These are phyloP conservation scores for Russula sp. DNA, from an alignment of 768 basidiomycete species.

Conservation along the genomic window DNA sequence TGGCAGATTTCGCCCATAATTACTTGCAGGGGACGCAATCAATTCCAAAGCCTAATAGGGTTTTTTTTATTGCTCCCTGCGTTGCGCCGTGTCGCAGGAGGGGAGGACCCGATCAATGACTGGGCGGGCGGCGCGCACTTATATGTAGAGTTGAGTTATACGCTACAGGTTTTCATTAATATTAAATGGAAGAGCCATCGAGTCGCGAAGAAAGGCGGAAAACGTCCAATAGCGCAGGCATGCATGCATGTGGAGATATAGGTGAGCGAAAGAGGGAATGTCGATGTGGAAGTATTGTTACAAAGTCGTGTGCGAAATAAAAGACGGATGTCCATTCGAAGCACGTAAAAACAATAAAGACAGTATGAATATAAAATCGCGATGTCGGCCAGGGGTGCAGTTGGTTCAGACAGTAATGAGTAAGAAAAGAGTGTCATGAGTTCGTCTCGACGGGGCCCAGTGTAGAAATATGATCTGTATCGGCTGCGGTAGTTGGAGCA, in stretches of 20 bases:
- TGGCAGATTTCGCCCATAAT: not conserved
- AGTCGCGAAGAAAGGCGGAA: not conserved
- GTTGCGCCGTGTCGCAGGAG: not conserved
- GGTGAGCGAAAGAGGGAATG: not conserved
- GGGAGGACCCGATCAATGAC: not conserved
- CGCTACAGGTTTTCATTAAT: constrained; percentile 4
- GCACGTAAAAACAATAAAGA: not conserved
- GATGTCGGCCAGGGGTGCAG: not conserved
- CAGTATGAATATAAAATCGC: not conserved
- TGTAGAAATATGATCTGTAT: not conserved
- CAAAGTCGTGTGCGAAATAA: constrained; percentile 1
- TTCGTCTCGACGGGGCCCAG: not conserved
- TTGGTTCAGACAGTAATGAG: not conserved
- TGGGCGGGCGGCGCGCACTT: not conserved
- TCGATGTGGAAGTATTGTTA: constrained; percentile 3
- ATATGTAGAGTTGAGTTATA: not conserved
- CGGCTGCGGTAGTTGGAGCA: not conserved
- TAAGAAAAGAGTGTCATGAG: not conserved
- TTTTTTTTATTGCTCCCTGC: not conserved
- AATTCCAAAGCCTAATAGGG: not conserved
- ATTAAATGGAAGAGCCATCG: not conserved
- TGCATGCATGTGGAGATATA: not conserved
- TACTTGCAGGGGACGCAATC: not conserved
- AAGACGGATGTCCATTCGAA: constrained; percentile 8
- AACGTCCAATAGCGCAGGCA: not conserved